Percentiles rank a stretch among this genome's conserved stretches.
Evolutionary conservation across 768 basidiomycete species (phyloP).

Genomic region (Hebeloma cylindrosporum): DNA sequence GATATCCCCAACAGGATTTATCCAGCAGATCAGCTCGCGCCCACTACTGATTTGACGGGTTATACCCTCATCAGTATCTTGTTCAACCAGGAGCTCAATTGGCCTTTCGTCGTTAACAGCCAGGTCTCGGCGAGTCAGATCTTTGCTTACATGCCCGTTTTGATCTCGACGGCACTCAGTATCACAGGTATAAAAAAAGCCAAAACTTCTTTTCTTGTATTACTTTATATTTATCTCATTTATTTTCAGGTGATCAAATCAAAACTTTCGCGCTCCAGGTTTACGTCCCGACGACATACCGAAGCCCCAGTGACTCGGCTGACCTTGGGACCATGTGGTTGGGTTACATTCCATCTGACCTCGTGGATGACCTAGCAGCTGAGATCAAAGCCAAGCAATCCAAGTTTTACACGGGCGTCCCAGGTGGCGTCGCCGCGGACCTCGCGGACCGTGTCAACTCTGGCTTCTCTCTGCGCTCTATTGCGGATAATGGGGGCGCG

Average conservation of each 20-base stretch:
- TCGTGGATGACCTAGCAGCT: conserved; percentile 60
- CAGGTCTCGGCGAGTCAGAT: conserved; percentile 69
- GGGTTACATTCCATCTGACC: conserved; percentile 59
- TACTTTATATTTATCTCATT: neutral
- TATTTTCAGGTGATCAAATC: conserved; percentile 32
- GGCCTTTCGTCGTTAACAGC: conserved; percentile 65
- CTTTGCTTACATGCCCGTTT: conserved; percentile 64
- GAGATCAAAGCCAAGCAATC: conserved; percentile 64
- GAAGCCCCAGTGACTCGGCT: conserved; percentile 41
- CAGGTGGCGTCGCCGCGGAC: conserved; percentile 42
- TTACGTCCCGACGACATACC: conserved; percentile 61
- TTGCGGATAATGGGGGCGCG: conserved; percentile 25
- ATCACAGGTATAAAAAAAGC: conserved; percentile 40
- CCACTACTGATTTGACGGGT: conserved; percentile 30
- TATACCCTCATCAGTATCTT: conserved; percentile 62
- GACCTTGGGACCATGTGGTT: conserved; percentile 70
- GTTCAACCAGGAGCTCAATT: conserved; percentile 59
- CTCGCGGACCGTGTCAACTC: conserved; percentile 73
- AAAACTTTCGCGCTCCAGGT: conserved; percentile 62
- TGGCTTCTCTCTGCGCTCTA: conserved; percentile 56
- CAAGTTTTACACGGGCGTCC: conserved; percentile 58
- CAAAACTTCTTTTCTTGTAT: conserved; percentile 13
- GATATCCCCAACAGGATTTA: conserved; percentile 63
- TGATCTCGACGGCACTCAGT: conserved; percentile 34
- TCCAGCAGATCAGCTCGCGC: conserved; percentile 34